phyloP scores from a whole-genome alignment of 768 basidiomycete species.

The Mrakia frigida region DNA sequence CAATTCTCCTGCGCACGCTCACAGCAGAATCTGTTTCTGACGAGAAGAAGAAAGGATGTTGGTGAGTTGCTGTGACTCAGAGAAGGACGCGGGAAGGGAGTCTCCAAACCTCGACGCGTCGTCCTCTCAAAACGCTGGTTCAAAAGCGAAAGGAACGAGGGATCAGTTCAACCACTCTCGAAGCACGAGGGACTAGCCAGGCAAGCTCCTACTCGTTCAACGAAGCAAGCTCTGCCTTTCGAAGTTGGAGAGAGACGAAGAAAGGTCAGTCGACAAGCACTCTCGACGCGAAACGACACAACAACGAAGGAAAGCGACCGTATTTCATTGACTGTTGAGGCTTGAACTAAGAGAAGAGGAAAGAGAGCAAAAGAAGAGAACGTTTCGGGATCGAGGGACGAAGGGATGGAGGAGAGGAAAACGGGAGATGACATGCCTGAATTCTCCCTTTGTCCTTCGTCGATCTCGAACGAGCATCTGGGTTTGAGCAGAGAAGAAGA shows the following conservation, averaged over 20 bases:
- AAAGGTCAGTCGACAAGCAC: not conserved
- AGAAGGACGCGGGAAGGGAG: too few relatives aligned
- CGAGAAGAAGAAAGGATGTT: too few relatives aligned
- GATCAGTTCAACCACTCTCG: too few relatives aligned
- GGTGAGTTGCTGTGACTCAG: too few relatives aligned
- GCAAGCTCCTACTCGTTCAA: too few relatives aligned
- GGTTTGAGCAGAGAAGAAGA: not conserved
- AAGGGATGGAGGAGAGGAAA: not conserved
- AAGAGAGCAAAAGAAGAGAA: not conserved
- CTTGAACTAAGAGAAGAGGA: not conserved
- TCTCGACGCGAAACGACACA: not conserved
- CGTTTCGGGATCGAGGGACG: not conserved
- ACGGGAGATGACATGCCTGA: not conserved
- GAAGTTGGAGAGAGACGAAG: not conserved
- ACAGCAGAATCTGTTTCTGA: too few relatives aligned
- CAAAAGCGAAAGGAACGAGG: too few relatives aligned
- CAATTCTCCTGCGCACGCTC: too few relatives aligned
- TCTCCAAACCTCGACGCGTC: too few relatives aligned
- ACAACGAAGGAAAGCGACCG: not conserved
- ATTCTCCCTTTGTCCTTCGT: not conserved
- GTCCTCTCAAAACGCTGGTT: too few relatives aligned
- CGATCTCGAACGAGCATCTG: not conserved
- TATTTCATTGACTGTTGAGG: not conserved
- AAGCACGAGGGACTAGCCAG: too few relatives aligned
- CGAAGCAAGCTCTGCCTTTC: not conserved